Evolutionary conservation across 2,329 filamentous ascomycete species (phyloP), one percentile per base, ranked within the genome.

Genomic region (Xylaria sp.): DNA sequence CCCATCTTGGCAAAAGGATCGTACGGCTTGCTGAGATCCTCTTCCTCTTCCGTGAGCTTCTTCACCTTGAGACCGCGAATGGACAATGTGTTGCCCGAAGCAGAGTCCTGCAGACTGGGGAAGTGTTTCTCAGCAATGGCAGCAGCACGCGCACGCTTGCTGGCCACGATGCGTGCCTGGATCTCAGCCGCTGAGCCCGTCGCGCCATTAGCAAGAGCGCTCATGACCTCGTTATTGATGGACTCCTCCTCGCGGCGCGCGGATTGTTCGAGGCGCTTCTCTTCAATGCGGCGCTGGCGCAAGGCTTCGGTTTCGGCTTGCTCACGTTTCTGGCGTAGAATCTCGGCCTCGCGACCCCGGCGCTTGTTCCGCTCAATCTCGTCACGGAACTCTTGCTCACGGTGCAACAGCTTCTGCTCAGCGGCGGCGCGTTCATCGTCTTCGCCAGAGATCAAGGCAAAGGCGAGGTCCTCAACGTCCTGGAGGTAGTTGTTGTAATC

Each of bases 401-500:
- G 97, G 62, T 83, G 69, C 50, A 73, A 64, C 11, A 82, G 75
- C 60, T 77, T 70, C 23, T 69, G 65, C 64, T 82, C 83, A 46
- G 79, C 78, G 9, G 71, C 71, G 35, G 70, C 70, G 57, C 76
- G 83, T n/a, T 86, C 84, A 0, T 87, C 80, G 60, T 92, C 86
- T 49, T 79, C 81, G 48, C 87, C 86, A 65, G 86, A 81, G 56
- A 97, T 88, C 8, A 99, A 81, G 71, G 97, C 93, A 76, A 92
- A 92, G 1, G 92, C 92, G 63, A 97, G 83, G 65, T 89, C 86
- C 78, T 99, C 94, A 46, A 96, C 91, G 70, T 90, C 87, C 75
- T 97, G 91, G 10, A 99, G 85, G 76, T 97, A 97, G 74, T 97
- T 88, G 76, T 99, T 97, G 79, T 88, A 99, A 71, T 87, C 89